Evolutionary conservation across 1,284 basidiomycete species (phyloP), one percentile per base, ranked within the genome.

Genomic region (Rhodotorula sp.): DNA sequence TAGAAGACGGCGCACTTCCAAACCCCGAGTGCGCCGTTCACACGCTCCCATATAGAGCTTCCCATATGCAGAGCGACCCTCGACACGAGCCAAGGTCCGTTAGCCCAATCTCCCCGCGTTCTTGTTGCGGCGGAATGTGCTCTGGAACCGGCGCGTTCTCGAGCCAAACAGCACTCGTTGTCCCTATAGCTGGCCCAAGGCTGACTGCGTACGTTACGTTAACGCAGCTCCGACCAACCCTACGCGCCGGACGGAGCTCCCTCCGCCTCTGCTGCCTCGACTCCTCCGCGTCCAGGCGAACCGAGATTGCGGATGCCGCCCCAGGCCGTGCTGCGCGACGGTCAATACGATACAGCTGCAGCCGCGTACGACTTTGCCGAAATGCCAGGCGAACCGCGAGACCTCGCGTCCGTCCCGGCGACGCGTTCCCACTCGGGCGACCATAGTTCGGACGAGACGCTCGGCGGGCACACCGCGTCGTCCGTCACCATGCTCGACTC

Each of bases 401-500:
- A 43, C 3, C 29, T 2, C 29, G 29, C 29, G 29, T 46, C 56
- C 14, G 8, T 16, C 47, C 51, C 54, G 60, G 62, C 20, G 46
- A 56, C 43, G 58, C 60, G 16, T 29, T 56, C 26, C 6, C 4
- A 57, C n/a, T 62, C 65, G 39, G 34, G 29, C 47, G 51, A 52
- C 12, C 64, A 57, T 47, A 49, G 64, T 15, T 62, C 63, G 21
- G 64, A 63, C 43, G 64, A 67, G 21, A 62, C 62, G 14, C 47
- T 57, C 23, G 67, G 51, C 39, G 61, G 8, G 5, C 51, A 56
- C 7, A 72, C 67, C 14, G 64, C 67, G 3, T 64, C 64, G n/a
- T 69, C 70, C 14, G 51, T 57, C 34, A 67, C 70, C 29, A 68
- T 72, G 70, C 67, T 66, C 49, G 62, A 68, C 52, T 34, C 58